Evolutionary conservation across 257 asterid species (phyloP), one percentile per base, ranked within the genome.

Genomic region (Linderniella brevidens): DNA sequence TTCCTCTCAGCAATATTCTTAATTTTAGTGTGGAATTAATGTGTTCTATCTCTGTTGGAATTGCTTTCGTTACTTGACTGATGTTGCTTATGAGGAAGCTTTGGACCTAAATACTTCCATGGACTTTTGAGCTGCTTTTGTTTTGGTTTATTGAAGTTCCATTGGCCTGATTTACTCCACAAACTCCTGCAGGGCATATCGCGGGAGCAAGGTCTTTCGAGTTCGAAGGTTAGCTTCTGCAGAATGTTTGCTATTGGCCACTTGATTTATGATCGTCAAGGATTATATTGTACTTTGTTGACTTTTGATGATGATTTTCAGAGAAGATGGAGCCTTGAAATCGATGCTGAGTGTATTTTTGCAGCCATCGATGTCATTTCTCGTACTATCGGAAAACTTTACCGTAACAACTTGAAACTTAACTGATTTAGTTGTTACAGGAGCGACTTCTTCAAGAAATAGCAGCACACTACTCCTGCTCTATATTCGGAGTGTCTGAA

Each of bases 101-200:
- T 25, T 25, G 6, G 6, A 25, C 32, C 6, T 3, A 25, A 25
- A 25, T 25, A 13, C 4, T 2, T 13, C n/a, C 47, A 1, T 55
- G 41, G 49, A 18, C 38, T 42, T 44, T n/a, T n/a, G n/a, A n/a
- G n/a, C n/a, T n/a, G n/a, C n/a, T n/a, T n/a, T n/a, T n/a, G n/a
- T n/a, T 52, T 64, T 29, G 17, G 44, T 13, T 14, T 19, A 37
- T 48, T n/a, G 51, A 16, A 35, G 44, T 52, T 36, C n/a, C 50
- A 9, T 44, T 61, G 56, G 55, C 49, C 18, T 43, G 46, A 57
- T 35, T 55, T 56, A 11, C 1, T 57, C 53, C 41, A 17, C 44
- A 56, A 67, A 35, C 52, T 55, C 35, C 57, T 70, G 77, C 80
- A 82, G 97, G 93, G 69, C 15, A 66, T 86, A 57, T 77, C 75